Base-by-base conservation (phyloP, 75 land plant species). In the Pinus tabuliformis region DNA sequence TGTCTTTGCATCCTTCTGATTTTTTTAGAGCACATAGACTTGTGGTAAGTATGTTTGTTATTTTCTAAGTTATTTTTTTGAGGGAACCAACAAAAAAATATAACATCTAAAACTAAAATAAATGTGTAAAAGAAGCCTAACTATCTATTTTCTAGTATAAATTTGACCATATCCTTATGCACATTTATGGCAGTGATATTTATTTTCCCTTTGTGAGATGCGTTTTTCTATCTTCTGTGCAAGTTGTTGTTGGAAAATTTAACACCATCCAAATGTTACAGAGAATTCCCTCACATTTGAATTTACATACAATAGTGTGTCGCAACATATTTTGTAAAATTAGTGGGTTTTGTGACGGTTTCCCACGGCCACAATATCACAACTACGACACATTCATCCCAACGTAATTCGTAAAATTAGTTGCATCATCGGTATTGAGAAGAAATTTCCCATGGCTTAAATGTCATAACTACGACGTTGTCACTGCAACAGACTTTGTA, bases 1-100 rank as follows among this genome's bases (percentile, higher is more conserved):
- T 79, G 80, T 95, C 36, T 88, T 91, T 84, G 77, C 94, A 59
- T 98, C 98, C 4, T 92, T 92, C 82, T 91, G 79, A 62, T 91
- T 86, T 80, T 80, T 90, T 97, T 26, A 88, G 86, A 74, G 89
- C 84, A 58, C 92, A 86, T 42, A 87, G 86, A 36, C 80, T 89
- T 74, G 84, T 95, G 99, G 99, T 94, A 84, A 75, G 84, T 62
- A 24, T n/a, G 16, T 66, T 13, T 73, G 36, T 21, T 22, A 37
- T 66, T 66, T 26, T 42, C 21, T 39, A 9, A 68, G n/a, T 68
- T 36, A n/a, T 39, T 39, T 63, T 33, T 64, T 6, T 17, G 68
- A 16, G 20, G 30, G 20, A 1, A 17, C 33, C 18, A 64, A 68
- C 39, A n/a, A 68, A 20, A 68, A 4, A 7, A 39, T 39, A 36